A percentile compares a stretch with the other conserved stretches of the same genome.
These are phyloP conservation scores for Leccinum longicurvipes DNA, from an alignment of 768 basidiomycete genomes.

Conservation along the genomic window DNA sequence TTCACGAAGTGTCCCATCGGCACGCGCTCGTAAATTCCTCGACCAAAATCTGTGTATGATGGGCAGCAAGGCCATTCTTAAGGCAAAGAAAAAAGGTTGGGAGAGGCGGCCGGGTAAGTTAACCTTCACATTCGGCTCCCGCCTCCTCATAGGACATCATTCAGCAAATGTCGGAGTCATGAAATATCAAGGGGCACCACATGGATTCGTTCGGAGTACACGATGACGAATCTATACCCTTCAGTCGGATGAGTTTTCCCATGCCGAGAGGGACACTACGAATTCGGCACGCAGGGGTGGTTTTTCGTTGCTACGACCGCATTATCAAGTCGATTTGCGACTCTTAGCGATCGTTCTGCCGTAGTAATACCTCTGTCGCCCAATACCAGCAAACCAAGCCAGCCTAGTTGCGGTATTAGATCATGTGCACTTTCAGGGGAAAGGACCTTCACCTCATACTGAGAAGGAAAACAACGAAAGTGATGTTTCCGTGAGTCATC, in stretches of 20 bases:
- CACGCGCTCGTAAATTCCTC: conserved; percentile 50
- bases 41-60: conserved; percentile 49
- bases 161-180: conserved; percentile 57
- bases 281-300: not conserved
- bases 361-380: conserved; percentile 44
- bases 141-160: not conserved
- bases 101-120: conserved; percentile 55
- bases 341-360: conserved; percentile 17
- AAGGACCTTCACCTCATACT: conserved; percentile 44
- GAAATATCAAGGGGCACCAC: conserved; percentile 51
- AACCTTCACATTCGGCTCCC: not conserved
- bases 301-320: not conserved
- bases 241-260: not conserved
- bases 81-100: conserved; percentile 48
- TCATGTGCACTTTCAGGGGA: not conserved
- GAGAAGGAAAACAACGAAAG: conserved; percentile 55
- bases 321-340: conserved; percentile 14
- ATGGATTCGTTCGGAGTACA: conserved; percentile 37
- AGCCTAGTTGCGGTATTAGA: conserved; percentile 33
- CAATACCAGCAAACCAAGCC: conserved; percentile 55
- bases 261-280: not conserved
- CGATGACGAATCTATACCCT: not conserved
- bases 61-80: conserved; percentile 28
- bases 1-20: conserved; percentile 45
- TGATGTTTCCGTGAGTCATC: conserved; percentile 77